Percentiles rank a stretch among this genome's conserved stretches.
These are phyloP conservation scores for Metschnikowia cerradonensis DNA, from an alignment of 805 yeast genomes.

Conservation along the genomic window DNA sequence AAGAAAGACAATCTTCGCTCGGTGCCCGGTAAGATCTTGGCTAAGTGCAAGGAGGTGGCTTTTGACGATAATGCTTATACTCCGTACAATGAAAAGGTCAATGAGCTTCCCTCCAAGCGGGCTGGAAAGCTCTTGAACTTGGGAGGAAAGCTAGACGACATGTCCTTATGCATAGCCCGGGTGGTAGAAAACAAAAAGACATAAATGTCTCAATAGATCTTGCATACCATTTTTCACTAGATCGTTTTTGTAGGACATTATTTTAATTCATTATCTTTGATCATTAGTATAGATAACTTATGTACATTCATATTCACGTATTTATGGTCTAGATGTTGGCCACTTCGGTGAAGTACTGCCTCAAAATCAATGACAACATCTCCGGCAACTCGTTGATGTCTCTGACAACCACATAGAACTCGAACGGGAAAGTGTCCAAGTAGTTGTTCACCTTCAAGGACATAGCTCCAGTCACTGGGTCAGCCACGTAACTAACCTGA, in stretches of 20 bases:
- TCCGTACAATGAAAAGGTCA: constrained; percentile 51
- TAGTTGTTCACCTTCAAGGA: constrained; percentile 76
- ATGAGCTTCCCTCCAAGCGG: constrained; percentile 32
- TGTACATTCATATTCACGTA: too few relatives aligned
- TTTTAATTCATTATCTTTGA: background rate
- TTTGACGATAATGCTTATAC: constrained; percentile 51
- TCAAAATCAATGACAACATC: constrained; percentile 80
- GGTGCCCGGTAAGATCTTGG: constrained; percentile 38
- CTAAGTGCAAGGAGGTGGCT: constrained; percentile 45
- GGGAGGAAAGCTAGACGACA: constrained; percentile 56
- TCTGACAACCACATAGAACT: constrained; percentile 90
- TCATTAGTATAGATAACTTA: too few relatives aligned
- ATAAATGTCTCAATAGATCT: background rate
- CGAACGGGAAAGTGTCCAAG: constrained; percentile 93
- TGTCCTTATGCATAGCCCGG: constrained; percentile 47
- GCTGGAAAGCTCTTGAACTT: constrained; percentile 32
- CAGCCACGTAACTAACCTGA: constrained; percentile 80
- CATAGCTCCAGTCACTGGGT: constrained; percentile 59
- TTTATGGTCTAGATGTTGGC: constrained; percentile 18
- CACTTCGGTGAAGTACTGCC: constrained; percentile 84
- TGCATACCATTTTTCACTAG: too few relatives aligned
- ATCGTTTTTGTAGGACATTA: too few relatives aligned
- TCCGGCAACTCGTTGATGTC: constrained; percentile 87
- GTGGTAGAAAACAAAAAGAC: constrained; percentile 24
- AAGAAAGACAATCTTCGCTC: constrained; percentile 32